Conservation (phyloP, 2,329 filamentous ascomycete species). For the Beauveria sp. region DNA sequence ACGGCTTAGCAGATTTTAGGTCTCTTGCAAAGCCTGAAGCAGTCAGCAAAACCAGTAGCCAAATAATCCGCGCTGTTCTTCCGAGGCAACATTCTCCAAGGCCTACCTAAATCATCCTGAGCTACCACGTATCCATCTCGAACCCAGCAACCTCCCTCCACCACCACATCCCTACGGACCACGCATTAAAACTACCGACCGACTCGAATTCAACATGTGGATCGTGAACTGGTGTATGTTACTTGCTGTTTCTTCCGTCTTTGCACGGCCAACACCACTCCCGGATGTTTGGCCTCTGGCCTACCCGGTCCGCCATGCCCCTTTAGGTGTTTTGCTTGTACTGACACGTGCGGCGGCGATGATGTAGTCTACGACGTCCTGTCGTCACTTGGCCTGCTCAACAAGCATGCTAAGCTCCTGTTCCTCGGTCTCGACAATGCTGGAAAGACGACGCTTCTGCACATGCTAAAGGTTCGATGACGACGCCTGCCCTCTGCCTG, state of each 20-base stretch:
- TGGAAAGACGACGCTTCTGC: conserved; percentile 86
- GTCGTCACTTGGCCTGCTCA: conserved; percentile 77
- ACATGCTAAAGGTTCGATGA: conserved; percentile 81
- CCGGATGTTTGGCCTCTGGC: not conserved
- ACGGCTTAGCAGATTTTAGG: too few relatives aligned
- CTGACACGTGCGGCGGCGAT: conserved; percentile 25
- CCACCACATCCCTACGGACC: not conserved
- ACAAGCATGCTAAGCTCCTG: conserved; percentile 93
- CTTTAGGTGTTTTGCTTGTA: not conserved
- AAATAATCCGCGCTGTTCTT: conserved; percentile 12
- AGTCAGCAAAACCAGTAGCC: not conserved
- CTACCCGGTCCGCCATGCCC: not conserved
- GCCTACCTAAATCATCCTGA: not conserved
- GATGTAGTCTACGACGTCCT: conserved; percentile 74
- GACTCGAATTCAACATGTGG: conserved; percentile 57
- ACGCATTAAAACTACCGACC: not conserved
- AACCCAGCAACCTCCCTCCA: not conserved
- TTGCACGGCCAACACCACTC: not conserved
- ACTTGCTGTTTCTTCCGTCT: not conserved
- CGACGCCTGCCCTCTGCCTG: not conserved
- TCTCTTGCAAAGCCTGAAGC: not conserved
- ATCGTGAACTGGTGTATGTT: conserved; percentile 90
- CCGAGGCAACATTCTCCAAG: conserved; percentile 1
- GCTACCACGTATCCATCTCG: conserved; percentile 9
- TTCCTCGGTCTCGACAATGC: conserved; percentile 93